phyloP scores from a whole-genome alignment of 2,329 filamentous ascomycete species.

The Seiridium cupressi region DNA sequence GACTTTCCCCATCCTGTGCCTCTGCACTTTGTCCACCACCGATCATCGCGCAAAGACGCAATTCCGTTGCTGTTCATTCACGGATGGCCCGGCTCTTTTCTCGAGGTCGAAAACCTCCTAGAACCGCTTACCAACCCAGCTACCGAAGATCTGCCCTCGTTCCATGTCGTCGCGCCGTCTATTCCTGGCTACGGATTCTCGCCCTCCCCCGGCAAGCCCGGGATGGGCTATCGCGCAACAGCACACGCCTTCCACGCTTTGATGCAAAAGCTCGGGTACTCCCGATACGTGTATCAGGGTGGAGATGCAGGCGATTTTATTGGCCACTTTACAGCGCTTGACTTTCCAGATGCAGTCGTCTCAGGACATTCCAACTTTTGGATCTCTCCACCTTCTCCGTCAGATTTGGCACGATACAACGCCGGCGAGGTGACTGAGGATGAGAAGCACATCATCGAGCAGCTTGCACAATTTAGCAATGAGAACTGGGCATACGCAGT shows the following conservation, averaged over 20 bases:
- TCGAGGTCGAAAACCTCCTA: constrained; percentile 35
- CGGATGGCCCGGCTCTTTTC: constrained; percentile 41
- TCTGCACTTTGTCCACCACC: constrained; percentile 29
- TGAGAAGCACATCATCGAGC: constrained; percentile 9
- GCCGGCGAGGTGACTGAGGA: constrained; percentile 7
- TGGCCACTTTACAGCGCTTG: constrained; percentile 11
- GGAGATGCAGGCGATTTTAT: constrained; percentile 27
- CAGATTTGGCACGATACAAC: constrained; percentile 4
- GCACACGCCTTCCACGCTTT: constrained; percentile 32
- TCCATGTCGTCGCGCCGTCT: constrained; percentile 45
- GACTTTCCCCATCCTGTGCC: not conserved
- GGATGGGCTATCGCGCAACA: constrained; percentile 27
- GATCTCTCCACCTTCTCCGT: constrained; percentile 14
- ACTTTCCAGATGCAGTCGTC: constrained; percentile 5
- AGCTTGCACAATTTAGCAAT: constrained; percentile 6
- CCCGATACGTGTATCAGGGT: constrained; percentile 28
- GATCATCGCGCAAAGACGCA: constrained; percentile 24
- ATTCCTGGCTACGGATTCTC: constrained; percentile 44
- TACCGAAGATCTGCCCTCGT: constrained; percentile 29
- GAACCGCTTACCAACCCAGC: constrained; percentile 26
- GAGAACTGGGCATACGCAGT: constrained; percentile 17
- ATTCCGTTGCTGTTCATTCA: constrained; percentile 40
- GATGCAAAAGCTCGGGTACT: constrained; percentile 37
- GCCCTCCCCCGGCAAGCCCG: constrained; percentile 23
- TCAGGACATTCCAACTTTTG: constrained; percentile 17